Conservation (phyloP, 805 yeast species). For the Ogataea kodamae region DNA sequence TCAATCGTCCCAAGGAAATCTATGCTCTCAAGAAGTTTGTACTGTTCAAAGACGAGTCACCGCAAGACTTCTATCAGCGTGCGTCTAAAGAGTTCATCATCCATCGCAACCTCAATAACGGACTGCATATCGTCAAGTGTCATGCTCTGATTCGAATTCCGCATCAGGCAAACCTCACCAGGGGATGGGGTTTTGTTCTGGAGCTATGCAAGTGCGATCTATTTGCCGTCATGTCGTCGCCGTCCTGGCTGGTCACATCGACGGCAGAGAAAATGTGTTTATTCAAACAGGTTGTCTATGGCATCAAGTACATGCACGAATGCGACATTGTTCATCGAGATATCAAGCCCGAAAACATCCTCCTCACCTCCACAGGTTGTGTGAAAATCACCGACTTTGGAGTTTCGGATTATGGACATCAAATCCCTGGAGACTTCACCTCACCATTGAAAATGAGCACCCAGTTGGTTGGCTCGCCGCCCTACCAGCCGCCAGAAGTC, state of each 20-base stretch:
- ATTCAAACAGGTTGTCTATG: conserved; percentile 70
- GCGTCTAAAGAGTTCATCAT: conserved; percentile 69
- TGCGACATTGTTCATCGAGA: conserved; percentile 89
- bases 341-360: conserved; percentile 87
- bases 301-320: conserved; percentile 65
- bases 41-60: conserved; percentile 59
- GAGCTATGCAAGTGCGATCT: conserved; percentile 62
- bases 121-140: conserved; percentile 63
- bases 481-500: conserved; percentile 81
- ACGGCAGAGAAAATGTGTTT: conserved; percentile 58
- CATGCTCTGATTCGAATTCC: conserved; percentile 56
- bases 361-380: conserved; percentile 54
- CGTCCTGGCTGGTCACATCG: conserved; percentile 57
- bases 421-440: conserved; percentile 48
- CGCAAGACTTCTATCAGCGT: conserved; percentile 68
- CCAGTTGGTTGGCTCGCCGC: conserved; percentile 77
- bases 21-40: conserved; percentile 71
- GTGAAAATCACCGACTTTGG: conserved; percentile 93
- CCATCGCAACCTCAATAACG: conserved; percentile 50
- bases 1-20: conserved; percentile 40
- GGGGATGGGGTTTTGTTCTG: conserved; percentile 82
- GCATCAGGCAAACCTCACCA: conserved; percentile 46
- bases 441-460: conserved; percentile 40
- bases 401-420: conserved; percentile 70
- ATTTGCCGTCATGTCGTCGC: conserved; percentile 53